Evolutionary conservation across 805 yeast genomes (phyloP).

Genomic region (Pichia kluyveri): DNA sequence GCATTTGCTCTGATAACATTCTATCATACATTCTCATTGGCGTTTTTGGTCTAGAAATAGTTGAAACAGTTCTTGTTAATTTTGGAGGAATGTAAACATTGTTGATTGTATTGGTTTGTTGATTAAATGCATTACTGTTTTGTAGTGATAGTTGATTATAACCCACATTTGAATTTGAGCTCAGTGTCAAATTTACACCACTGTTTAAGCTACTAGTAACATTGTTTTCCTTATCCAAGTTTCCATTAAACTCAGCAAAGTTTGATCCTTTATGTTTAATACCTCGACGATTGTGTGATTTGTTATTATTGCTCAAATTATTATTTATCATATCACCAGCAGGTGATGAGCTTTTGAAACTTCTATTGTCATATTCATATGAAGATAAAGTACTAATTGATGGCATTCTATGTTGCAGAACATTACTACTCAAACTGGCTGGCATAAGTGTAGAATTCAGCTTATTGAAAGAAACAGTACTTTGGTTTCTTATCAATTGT

Average conservation of each 20-base stretch:
- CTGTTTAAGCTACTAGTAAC: neutral
- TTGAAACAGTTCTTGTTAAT: neutral
- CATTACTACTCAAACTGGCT: neutral
- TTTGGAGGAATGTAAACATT: neutral
- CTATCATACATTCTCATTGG: neutral
- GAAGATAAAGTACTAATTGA: slow-evolving; percentile 22
- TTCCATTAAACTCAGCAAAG: neutral
- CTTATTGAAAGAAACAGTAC: slow-evolving; percentile 13
- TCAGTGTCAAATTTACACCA: neutral
- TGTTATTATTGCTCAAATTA: neutral
- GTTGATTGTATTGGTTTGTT: neutral
- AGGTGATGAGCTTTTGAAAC: slow-evolving; percentile 22
- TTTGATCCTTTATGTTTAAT: slow-evolving; percentile 11
- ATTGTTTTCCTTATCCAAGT: neutral
- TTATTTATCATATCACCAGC: slow-evolving; percentile 2
- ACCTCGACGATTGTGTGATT: slow-evolving; percentile 20
- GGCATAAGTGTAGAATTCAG: neutral
- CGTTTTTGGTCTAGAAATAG: neutral
- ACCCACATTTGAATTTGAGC: neutral
- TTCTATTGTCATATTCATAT: slow-evolving; percentile 12
- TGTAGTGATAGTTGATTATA: neutral
- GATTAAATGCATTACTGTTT: neutral
- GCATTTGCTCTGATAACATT: slow-evolving; percentile 6
- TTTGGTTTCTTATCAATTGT: slow-evolving; percentile 1
- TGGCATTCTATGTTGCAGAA: slow-evolving; percentile 7